These are phyloP conservation scores for Saksenaea vasiformis DNA, from an alignment of 371 early-diverging fungal genomes.

Conservation along the genomic window DNA sequence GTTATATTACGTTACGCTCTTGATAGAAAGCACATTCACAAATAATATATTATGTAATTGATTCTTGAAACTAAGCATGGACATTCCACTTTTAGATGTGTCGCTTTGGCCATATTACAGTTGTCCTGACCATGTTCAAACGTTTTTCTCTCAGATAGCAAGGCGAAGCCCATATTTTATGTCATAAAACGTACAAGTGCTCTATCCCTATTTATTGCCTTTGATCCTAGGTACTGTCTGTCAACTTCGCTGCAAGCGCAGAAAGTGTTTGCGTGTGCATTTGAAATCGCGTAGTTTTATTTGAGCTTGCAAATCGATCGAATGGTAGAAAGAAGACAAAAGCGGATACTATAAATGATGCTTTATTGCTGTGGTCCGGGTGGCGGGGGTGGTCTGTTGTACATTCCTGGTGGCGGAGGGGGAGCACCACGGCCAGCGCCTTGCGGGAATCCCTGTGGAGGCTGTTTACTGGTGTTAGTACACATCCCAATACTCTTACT, in stretches of 20 bases:
- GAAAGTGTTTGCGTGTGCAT: background rate
- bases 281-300: slow-evolving; percentile 3
- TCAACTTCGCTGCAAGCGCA: background rate
- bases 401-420: slow-evolving; percentile 37
- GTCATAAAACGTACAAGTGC: too few species aligned
- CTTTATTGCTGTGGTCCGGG: slow-evolving; percentile 2
- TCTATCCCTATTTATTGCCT: background rate
- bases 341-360: slow-evolving; percentile 1
- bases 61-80: background rate
- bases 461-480: slow-evolving; percentile 9
- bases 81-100: background rate
- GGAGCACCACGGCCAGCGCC: slow-evolving; percentile 34
- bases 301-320: background rate
- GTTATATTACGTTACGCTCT: slow-evolving; percentile 44
- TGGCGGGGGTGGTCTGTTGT: slow-evolving; percentile 34
- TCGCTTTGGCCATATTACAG: background rate
- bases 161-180: too few species aligned
- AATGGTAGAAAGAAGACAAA: background rate
- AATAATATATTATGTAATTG: slow-evolving; percentile 4
- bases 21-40: background rate
- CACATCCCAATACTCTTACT: background rate
- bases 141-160: too few species aligned
- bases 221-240: too few species aligned
- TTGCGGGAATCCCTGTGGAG: slow-evolving; percentile 38
- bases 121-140: background rate